These are phyloP conservation scores for Cercospora berteroae DNA, from an alignment of 2,329 filamentous ascomycete genomes.

Conservation along the genomic window DNA sequence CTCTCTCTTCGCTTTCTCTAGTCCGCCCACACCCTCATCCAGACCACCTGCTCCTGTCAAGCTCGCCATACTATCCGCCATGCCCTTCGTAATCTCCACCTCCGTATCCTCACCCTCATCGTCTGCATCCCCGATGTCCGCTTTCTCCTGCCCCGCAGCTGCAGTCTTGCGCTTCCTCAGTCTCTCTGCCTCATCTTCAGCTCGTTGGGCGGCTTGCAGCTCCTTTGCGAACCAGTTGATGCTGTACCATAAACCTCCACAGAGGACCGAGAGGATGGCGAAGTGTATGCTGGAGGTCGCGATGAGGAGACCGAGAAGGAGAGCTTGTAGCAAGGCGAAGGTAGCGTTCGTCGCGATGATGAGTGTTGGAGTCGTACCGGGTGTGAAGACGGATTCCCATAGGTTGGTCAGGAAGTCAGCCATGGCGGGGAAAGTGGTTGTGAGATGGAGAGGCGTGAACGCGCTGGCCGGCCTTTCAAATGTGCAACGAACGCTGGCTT, in stretches of 20 bases:
- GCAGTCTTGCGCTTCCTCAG: conserved; percentile 41
- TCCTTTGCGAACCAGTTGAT: conserved; percentile 96
- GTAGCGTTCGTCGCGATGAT: conserved; percentile 85
- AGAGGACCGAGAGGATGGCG: conserved; percentile 73
- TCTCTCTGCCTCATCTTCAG: conserved; percentile 52
- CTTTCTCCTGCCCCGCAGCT: conserved; percentile 26
- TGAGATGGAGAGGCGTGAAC: neutral
- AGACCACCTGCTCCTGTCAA: conserved; percentile 15
- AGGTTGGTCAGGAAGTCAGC: conserved; percentile 66
- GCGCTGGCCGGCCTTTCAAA: neutral
- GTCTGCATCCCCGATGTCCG: conserved; percentile 43
- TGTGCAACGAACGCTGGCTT: neutral
- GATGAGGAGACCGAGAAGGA: conserved; percentile 72
- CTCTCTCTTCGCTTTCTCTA: conserved; percentile 18
- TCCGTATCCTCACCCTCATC: conserved; percentile 36
- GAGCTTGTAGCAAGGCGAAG: conserved; percentile 79
- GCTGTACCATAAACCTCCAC: conserved; percentile 80
- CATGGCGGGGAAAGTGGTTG: conserved; percentile 29
- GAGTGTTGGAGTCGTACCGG: conserved; percentile 83
- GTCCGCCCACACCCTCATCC: conserved; percentile 4
- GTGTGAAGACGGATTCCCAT: conserved; percentile 90
- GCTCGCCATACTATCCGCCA: conserved; percentile 14
- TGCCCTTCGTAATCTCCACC: conserved; percentile 19
- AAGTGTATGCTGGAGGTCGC: conserved; percentile 90
- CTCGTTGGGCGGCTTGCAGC: conserved; percentile 48